Evolutionary conservation across 2,329 filamentous ascomycete genomes (phyloP).

Genomic region (Cercospora janseana): DNA sequence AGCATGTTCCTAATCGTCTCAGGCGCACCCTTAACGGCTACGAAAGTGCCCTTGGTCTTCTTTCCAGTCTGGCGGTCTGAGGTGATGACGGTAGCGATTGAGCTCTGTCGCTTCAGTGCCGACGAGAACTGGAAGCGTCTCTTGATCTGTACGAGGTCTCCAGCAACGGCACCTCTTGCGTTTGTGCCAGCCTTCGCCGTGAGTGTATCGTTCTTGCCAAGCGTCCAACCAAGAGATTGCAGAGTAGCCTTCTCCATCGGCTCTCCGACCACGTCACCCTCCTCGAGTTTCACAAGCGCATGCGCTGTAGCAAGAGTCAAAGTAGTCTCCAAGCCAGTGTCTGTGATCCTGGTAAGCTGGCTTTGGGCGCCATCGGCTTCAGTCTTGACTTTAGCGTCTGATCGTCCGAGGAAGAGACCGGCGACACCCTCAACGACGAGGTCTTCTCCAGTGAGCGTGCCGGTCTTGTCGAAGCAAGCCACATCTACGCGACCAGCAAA

Average conservation of each 20-base stretch:
- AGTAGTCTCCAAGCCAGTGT: slow-evolving; percentile 76
- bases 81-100: slow-evolving; percentile 77
- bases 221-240: slow-evolving; percentile 80
- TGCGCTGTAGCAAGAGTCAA: slow-evolving; percentile 93
- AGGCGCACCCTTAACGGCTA: slow-evolving; percentile 92
- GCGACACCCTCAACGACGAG: slow-evolving; percentile 96
- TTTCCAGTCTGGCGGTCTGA: slow-evolving; percentile 70
- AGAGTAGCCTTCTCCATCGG: slow-evolving; percentile 99
- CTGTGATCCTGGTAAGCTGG: slow-evolving; percentile 67
- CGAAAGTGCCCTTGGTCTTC: slow-evolving; percentile 82
- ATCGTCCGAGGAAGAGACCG: slow-evolving; percentile 71
- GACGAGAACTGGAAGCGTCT: slow-evolving; percentile 98
- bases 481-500: slow-evolving; percentile 93
- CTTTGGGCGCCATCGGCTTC: slow-evolving; percentile 82
- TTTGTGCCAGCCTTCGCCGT: slow-evolving; percentile 61
- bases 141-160: slow-evolving; percentile 87
- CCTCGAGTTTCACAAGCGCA: slow-evolving; percentile 91
- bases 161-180: slow-evolving; percentile 42
- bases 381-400: slow-evolving; percentile 53
- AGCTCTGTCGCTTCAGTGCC: slow-evolving; percentile 91
- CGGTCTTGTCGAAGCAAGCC: slow-evolving; percentile 98
- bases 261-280: slow-evolving; percentile 95
- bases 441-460: slow-evolving; percentile 93
- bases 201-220: slow-evolving; percentile 86
- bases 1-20: slow-evolving; percentile 97